Percentiles rank a stretch among this genome's conserved stretches.
Evolutionary conservation across 805 yeast species (phyloP).

Genomic region (Candida morakotiae): DNA sequence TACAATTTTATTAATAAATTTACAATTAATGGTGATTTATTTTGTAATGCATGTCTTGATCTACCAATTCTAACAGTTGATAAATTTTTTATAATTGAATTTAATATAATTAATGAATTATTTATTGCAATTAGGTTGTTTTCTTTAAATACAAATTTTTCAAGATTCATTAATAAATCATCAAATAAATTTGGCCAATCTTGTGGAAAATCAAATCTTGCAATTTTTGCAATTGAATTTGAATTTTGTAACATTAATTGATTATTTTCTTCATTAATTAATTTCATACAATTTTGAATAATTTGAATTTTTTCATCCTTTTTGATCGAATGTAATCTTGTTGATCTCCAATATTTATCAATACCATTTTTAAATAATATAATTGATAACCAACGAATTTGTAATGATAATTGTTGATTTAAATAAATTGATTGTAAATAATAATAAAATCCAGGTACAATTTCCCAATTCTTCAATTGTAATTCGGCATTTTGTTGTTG

Average conservation of each 20-base stretch:
- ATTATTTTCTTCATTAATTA: slow-evolving; percentile 65
- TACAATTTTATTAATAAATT: slow-evolving; percentile 61
- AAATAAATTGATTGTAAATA: slow-evolving; percentile 56
- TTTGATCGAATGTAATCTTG: slow-evolving; percentile 47
- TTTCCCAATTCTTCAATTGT: slow-evolving; percentile 69
- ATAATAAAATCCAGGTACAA: slow-evolving; percentile 53
- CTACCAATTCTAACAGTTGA: slow-evolving; percentile 80
- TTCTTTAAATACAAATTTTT: slow-evolving; percentile 35
- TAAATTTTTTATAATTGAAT: slow-evolving; percentile 73
- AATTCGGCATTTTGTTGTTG: slow-evolving; percentile 64
- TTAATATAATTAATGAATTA: slow-evolving; percentile 62
- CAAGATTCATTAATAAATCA: slow-evolving; percentile 46
- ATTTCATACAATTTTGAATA: slow-evolving; percentile 50
- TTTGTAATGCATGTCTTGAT: slow-evolving; percentile 72
- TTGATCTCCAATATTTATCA: slow-evolving; percentile 78
- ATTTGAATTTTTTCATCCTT: slow-evolving; percentile 71
- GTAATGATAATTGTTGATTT: slow-evolving; percentile 54
- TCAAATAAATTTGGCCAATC: slow-evolving; percentile 86
- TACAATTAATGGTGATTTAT: slow-evolving; percentile 60
- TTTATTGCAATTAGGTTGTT: slow-evolving; percentile 51
- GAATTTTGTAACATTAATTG: slow-evolving; percentile 83
- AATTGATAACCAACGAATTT: slow-evolving; percentile 79
- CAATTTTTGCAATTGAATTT: slow-evolving; percentile 72
- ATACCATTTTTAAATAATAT: slow-evolving; percentile 87
- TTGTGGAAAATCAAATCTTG: slow-evolving; percentile 78